phyloP scores from a whole-genome alignment of 305 asterid species.

The Fraxinus velutina region DNA sequence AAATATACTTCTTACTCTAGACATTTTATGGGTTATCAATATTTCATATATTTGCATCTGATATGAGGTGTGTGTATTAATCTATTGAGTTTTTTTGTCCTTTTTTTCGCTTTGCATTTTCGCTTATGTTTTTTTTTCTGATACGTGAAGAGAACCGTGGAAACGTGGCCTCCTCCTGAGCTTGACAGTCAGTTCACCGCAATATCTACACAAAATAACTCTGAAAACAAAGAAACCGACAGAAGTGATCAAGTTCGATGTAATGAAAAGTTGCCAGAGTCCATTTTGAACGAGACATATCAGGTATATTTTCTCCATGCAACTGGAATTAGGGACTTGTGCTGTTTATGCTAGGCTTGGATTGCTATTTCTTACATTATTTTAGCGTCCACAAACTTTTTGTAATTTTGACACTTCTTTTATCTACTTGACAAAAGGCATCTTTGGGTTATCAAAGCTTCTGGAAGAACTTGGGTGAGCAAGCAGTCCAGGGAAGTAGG shows the following conservation, averaged over 20 bases:
- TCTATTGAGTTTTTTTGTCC: background rate
- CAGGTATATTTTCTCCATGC: constrained; percentile 13
- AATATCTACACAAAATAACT: constrained; percentile 5
- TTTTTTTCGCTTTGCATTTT: background rate
- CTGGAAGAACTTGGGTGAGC: constrained; percentile 28
- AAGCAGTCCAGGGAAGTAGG: constrained; percentile 22
- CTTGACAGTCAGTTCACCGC: constrained; percentile 13
- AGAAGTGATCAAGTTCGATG: constrained; percentile 15
- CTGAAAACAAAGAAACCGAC: constrained; percentile 21
- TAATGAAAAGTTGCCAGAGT: constrained; percentile 19
- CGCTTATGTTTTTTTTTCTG: background rate
- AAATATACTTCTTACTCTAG: background rate
- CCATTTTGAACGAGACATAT: constrained; percentile 14
- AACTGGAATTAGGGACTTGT: constrained; percentile 20
- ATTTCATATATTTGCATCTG: background rate
- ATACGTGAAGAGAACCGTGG: constrained; percentile 7
- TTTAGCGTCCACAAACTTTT: background rate
- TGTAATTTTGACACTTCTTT: constrained; percentile 14
- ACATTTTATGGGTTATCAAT: background rate
- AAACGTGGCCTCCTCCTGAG: constrained; percentile 17
- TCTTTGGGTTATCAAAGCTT: constrained; percentile 27
- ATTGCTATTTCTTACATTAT: background rate
- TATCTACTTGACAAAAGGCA: constrained; percentile 22
- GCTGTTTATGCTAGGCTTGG: background rate
- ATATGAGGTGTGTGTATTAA: background rate